Percentiles rank a stretch among this genome's conserved stretches.
These are phyloP conservation scores for Diaporthe nobilis DNA, from an alignment of 2,329 filamentous ascomycete genomes.

Conservation along the genomic window DNA sequence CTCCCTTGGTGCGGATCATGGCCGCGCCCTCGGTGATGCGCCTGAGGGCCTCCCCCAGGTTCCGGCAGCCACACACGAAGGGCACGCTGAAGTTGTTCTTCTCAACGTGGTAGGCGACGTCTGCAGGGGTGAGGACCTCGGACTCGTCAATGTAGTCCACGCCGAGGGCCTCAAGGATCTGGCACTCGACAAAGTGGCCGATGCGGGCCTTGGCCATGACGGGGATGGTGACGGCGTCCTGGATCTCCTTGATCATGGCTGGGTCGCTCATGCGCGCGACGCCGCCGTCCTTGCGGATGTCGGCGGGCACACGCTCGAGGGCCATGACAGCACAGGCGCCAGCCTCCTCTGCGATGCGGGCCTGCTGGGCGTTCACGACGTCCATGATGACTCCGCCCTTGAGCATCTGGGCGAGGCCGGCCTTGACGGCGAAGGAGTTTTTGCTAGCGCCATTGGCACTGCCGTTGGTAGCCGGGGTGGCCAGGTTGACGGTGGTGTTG, in stretches of 20 bases:
- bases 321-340: conserved; percentile 98
- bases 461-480: conserved; percentile 41
- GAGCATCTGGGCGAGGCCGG: conserved; percentile 95
- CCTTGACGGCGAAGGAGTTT: conserved; percentile 87
- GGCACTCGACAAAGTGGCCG: conserved; percentile 97
- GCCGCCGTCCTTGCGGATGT: conserved; percentile 92
- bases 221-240: conserved; percentile 93
- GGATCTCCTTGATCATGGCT: conserved; percentile 94
- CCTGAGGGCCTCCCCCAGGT: conserved; percentile 92
- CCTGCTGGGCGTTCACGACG: conserved; percentile 93
- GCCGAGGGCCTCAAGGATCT: conserved; percentile 94
- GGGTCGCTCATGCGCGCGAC: conserved; percentile 98
- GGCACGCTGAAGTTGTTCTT: conserved; percentile 87
- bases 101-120: conserved; percentile 91
- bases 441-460: conserved; percentile 52
- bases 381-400: conserved; percentile 99
- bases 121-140: conserved; percentile 96
- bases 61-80: conserved; percentile 96
- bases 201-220: conserved; percentile 99
- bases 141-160: conserved; percentile 99
- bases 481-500: conserved; percentile 40
- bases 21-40: conserved; percentile 94
- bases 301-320: conserved; percentile 95
- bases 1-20: conserved; percentile 99
- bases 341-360: conserved; percentile 96